These are phyloP conservation scores for Yamadazyma spencermartinsiae DNA, from an alignment of 1,139 yeast species.

Conservation along the genomic window DNA sequence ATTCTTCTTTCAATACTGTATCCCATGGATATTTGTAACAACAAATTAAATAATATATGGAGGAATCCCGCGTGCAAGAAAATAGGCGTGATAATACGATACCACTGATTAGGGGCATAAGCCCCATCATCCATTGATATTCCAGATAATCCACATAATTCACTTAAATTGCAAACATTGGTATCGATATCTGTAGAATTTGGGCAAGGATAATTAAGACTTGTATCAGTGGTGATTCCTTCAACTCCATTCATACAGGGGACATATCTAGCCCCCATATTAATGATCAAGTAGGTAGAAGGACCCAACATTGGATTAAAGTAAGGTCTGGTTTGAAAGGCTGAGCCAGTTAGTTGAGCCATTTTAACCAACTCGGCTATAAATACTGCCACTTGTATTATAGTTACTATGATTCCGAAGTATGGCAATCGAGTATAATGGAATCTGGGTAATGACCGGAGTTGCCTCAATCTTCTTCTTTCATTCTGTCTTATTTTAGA, in stretches of 20 bases:
- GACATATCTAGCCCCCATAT: slow-evolving; percentile 71
- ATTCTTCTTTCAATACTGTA: slow-evolving; percentile 59
- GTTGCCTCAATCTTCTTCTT: slow-evolving; percentile 25
- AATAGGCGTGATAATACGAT: slow-evolving; percentile 69
- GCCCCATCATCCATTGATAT: slow-evolving; percentile 29
- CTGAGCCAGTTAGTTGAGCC: slow-evolving; percentile 63
- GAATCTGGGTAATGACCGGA: slow-evolving; percentile 36
- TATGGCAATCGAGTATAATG: slow-evolving; percentile 49
- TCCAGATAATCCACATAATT: slow-evolving; percentile 65
- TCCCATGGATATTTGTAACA: slow-evolving; percentile 64
- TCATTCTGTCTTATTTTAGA: slow-evolving; percentile 25
- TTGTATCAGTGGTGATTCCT: slow-evolving; percentile 50
- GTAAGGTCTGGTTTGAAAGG: slow-evolving; percentile 69
- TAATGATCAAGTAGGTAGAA: slow-evolving; percentile 63
- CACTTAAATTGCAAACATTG: slow-evolving; percentile 55
- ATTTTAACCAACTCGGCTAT: slow-evolving; percentile 65
- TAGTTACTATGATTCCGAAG: slow-evolving; percentile 46
- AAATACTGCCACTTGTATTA: slow-evolving; percentile 59
- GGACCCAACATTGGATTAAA: slow-evolving; percentile 85
- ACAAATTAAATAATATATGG: slow-evolving; percentile 65
- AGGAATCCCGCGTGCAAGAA: slow-evolving; percentile 75
- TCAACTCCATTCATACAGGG: slow-evolving; percentile 67
- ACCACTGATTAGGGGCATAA: slow-evolving; percentile 63
- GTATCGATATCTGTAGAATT: slow-evolving; percentile 59
- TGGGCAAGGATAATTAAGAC: slow-evolving; percentile 64